Conservation (phyloP, 2,329 filamentous ascomycete species). For the Claviceps maximensis region DNA sequence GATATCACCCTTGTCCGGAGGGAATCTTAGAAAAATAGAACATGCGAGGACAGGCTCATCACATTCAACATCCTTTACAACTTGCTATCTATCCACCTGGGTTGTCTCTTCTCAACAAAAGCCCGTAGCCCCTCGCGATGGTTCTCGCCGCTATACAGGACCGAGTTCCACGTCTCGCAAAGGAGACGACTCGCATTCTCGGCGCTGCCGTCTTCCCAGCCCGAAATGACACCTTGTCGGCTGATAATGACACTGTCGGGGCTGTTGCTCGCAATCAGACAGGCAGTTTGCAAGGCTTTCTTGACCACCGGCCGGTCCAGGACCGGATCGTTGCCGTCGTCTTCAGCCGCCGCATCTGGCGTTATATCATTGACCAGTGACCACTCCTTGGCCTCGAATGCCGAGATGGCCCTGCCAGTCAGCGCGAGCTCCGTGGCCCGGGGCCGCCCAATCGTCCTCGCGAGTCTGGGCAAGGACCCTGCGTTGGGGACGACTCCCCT, state of each 20-base stretch:
- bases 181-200: slow-evolving; percentile 43
- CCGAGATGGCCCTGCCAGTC: slow-evolving; percentile 45
- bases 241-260: slow-evolving; percentile 67
- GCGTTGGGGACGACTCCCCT: slow-evolving; percentile 59
- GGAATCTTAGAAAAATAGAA: too few species aligned
- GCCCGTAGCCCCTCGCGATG: slow-evolving; percentile 60
- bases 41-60: too few species aligned
- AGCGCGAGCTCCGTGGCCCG: slow-evolving; percentile 60
- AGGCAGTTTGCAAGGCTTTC: slow-evolving; percentile 49
- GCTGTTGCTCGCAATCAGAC: slow-evolving; percentile 49
- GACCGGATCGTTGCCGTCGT: not conserved
- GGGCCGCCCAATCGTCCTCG: slow-evolving; percentile 52
- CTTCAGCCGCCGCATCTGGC: slow-evolving; percentile 14
- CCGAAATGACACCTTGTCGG: slow-evolving; percentile 55
- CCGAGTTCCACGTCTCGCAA: slow-evolving; percentile 44
- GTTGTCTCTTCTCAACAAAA: slow-evolving; percentile 63
- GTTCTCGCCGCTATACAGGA: slow-evolving; percentile 54
- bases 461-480: slow-evolving; percentile 55
- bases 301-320: slow-evolving; percentile 28
- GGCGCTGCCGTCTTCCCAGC: slow-evolving; percentile 57
- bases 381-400: slow-evolving; percentile 48
- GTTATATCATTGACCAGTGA: slow-evolving; percentile 59
- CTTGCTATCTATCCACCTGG: slow-evolving; percentile 53
- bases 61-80: slow-evolving; percentile 30
- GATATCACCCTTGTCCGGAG: too few species aligned